Evolutionary conservation across 2,329 filamentous ascomycete species (phyloP).

Genomic region (Aspergillus candidus): DNA sequence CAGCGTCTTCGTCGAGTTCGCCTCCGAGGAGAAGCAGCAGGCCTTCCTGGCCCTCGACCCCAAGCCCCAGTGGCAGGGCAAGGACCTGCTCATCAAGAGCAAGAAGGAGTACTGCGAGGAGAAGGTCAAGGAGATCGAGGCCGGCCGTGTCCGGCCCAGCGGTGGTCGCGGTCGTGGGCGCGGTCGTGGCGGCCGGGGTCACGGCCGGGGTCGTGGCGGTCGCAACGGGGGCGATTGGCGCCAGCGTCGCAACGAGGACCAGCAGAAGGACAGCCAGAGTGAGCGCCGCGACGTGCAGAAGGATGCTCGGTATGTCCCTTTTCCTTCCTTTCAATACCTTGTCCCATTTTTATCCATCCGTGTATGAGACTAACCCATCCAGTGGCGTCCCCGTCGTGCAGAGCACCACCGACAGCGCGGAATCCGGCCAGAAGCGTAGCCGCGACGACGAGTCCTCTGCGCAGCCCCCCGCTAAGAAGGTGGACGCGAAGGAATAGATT

Average conservation of each 20-base stretch:
- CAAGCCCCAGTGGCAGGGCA: constrained; percentile 75
- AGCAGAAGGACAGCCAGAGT: constrained; percentile 10
- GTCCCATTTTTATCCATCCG: background rate
- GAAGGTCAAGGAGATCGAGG: constrained; percentile 65
- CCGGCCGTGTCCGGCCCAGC: constrained; percentile 62
- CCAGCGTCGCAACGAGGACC: constrained; percentile 39
- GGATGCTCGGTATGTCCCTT: constrained; percentile 35
- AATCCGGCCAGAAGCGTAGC: constrained; percentile 40
- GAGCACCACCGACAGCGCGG: constrained; percentile 25
- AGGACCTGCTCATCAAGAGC: constrained; percentile 73
- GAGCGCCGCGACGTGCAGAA: constrained; percentile 32
- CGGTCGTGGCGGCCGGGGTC: constrained; percentile 39
- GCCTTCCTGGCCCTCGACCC: constrained; percentile 75
- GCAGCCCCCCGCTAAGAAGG: constrained; percentile 44
- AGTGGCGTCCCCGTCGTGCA: constrained; percentile 43
- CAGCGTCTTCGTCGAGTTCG: constrained; percentile 92
- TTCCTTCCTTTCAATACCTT: background rate
- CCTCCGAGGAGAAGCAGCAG: constrained; percentile 67
- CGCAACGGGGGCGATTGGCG: constrained; percentile 36
- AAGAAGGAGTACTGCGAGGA: constrained; percentile 83
- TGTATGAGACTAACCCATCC: constrained; percentile 13
- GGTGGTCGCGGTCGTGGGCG: constrained; percentile 27
- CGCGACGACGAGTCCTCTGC: constrained; percentile 35
- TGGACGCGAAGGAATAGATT: constrained; percentile 40
- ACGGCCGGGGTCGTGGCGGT: constrained; percentile 38